These are phyloP conservation scores for Wakefieldia striispora DNA, from an alignment of 768 basidiomycete species.

Conservation along the genomic window DNA sequence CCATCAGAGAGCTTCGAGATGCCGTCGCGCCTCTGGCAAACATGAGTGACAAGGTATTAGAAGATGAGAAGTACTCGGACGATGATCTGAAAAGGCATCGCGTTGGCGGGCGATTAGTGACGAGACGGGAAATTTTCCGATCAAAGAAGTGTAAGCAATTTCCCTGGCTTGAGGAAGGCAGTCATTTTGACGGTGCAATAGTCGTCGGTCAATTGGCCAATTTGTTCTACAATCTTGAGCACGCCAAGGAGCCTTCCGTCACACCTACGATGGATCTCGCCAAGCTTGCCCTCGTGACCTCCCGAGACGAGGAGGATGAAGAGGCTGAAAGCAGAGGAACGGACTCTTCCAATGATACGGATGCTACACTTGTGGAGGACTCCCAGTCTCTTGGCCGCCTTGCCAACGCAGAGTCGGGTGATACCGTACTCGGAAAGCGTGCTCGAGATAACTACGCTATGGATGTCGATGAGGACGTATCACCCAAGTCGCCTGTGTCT, in stretches of 20 bases:
- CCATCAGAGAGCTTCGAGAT: conserved; percentile 85
- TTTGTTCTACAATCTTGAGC: conserved; percentile 76
- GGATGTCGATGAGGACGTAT: conserved; percentile 51
- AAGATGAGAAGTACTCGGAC: conserved; percentile 72
- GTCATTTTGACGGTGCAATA: conserved; percentile 31
- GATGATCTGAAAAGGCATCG: conserved; percentile 81
- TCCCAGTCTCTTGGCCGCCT: conserved; percentile 35
- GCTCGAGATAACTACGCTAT: conserved; percentile 47
- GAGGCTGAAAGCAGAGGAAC: conserved; percentile 70
- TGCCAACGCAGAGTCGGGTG: conserved; percentile 33
- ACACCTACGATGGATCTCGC: conserved; percentile 86
- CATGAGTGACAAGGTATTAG: conserved; percentile 51
- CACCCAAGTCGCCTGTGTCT: conserved; percentile 28
- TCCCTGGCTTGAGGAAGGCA: neutral
- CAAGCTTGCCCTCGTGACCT: conserved; percentile 87
- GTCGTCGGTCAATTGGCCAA: conserved; percentile 79
- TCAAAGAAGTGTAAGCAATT: conserved; percentile 76
- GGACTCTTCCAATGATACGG: conserved; percentile 82
- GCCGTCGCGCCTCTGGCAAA: conserved; percentile 63
- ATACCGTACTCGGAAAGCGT: conserved; percentile 70
- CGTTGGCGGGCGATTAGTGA: conserved; percentile 84
- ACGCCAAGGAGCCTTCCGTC: conserved; percentile 60
- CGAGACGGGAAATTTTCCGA: conserved; percentile 74
- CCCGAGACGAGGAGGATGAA: conserved; percentile 86
- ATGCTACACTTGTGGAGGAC: conserved; percentile 86